Percentiles rank a stretch among this genome's conserved stretches.
Conservation (phyloP, 495 filamentous ascomycete species). For the Penicillium roqueforti region DNA sequence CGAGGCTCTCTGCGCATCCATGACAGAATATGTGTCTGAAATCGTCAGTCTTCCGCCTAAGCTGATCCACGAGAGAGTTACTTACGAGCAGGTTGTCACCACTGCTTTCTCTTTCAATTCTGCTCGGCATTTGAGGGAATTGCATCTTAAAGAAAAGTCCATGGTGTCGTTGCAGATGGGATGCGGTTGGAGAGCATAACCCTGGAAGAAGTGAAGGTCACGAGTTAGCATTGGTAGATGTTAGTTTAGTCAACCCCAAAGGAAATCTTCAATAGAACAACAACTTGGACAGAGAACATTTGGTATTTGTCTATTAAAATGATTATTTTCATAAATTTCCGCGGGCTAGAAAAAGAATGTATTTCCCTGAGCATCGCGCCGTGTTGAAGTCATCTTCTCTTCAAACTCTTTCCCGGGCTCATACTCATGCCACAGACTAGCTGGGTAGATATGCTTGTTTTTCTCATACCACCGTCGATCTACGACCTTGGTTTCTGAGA, state of each 20-base stretch:
- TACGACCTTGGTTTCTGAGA: conserved; percentile 86
- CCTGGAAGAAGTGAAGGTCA: conserved; percentile 11
- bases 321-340: conserved; percentile 12
- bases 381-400: conserved; percentile 56
- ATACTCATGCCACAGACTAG: conserved; percentile 93
- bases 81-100: conserved; percentile 86
- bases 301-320: conserved; percentile 15
- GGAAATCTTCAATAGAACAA: background rate
- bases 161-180: conserved; percentile 34
- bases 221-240: background rate
- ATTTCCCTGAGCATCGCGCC: conserved; percentile 83
- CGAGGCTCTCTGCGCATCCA: conserved; percentile 64
- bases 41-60: conserved; percentile 11
- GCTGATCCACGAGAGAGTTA: conserved; percentile 5
- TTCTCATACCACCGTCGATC: conserved; percentile 94
- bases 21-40: conserved; percentile 82
- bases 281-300: conserved; percentile 1
- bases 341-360: conserved; percentile 78
- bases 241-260: background rate
- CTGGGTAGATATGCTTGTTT: conserved; percentile 97
- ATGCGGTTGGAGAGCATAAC: conserved; percentile 3
- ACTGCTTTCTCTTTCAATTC: conserved; percentile 72
- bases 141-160: conserved; percentile 76
- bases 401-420: conserved; percentile 84
- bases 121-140: conserved; percentile 73